These are phyloP conservation scores for Melastoma malabathricum DNA, from an alignment of 345 rosid genomes.

Conservation along the genomic window DNA sequence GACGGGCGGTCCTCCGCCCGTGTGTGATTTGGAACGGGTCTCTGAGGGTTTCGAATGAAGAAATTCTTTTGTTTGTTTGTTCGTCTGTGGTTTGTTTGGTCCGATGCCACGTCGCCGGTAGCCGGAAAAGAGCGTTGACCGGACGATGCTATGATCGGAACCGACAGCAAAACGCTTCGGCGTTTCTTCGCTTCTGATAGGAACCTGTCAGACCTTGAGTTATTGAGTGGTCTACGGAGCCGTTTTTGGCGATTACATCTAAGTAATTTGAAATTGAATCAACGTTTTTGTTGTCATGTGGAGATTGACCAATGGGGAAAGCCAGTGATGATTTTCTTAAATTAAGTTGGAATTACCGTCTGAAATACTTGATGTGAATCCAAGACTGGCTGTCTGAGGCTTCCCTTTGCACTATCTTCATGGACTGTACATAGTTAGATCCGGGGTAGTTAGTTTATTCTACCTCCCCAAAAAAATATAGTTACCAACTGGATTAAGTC, in stretches of 20 bases:
- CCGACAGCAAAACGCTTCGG: constrained; percentile 35
- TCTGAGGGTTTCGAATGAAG: constrained; percentile 22
- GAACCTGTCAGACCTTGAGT: constrained; percentile 37
- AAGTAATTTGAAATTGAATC: not conserved
- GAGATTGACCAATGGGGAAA: constrained; percentile 4
- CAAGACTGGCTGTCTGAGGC: constrained; percentile 38
- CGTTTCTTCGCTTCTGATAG: constrained; percentile 23
- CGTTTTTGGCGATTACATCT: constrained; percentile 48
- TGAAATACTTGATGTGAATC: constrained; percentile 40
- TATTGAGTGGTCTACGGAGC: constrained; percentile 25
- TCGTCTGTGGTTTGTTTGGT: constrained; percentile 5
- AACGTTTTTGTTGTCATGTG: not conserved
- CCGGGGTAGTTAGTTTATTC: constrained; percentile 12
- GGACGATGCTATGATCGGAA: constrained; percentile 44
- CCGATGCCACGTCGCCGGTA: constrained; percentile 53
- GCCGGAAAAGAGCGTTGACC: constrained; percentile 27
- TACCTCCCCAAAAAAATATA: constrained; percentile 1
- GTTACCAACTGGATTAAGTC: too few relatives aligned
- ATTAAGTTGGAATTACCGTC: constrained; percentile 76
- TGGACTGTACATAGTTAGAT: too few relatives aligned
- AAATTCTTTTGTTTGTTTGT: not conserved
- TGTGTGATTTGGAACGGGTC: constrained; percentile 54
- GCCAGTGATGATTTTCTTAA: constrained; percentile 37
- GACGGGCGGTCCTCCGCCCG: constrained; percentile 7
- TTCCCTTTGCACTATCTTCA: constrained; percentile 3